Evolutionary conservation across 495 filamentous ascomycete genomes (phyloP).

Genomic region (Corynascus novoguineensis): DNA sequence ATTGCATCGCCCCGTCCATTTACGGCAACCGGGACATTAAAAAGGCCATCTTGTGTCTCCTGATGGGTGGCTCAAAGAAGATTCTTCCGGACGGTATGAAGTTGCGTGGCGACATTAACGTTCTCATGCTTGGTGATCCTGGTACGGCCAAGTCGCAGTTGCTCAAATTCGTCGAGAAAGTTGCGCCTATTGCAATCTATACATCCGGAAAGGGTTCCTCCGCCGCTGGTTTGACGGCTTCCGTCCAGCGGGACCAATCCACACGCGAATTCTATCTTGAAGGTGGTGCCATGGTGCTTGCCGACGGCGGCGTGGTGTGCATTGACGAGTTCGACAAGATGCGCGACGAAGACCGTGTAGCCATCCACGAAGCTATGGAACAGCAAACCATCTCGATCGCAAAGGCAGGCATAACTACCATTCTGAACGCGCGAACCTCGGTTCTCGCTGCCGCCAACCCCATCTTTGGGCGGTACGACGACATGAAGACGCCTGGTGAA

Average conservation of each 20-base stretch:
- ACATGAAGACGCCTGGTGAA: conserved; percentile 94
- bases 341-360: conserved; percentile 97
- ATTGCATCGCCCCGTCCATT: conserved; percentile 95
- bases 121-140: conserved; percentile 92
- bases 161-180: conserved; percentile 96
- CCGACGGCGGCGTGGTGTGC: conserved; percentile 95
- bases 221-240: conserved; percentile 95
- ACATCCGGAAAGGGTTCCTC: conserved; percentile 99
- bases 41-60: conserved; percentile 93
- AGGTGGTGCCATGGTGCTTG: conserved; percentile 97
- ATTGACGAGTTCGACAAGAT: conserved; percentile 99
- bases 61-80: conserved; percentile 96
- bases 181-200: conserved; percentile 95
- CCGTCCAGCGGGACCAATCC: conserved; percentile 85
- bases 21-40: conserved; percentile 97
- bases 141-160: conserved; percentile 98
- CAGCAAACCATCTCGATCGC: conserved; percentile 99
- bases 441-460: conserved; percentile 97
- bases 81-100: conserved; percentile 98
- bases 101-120: conserved; percentile 96
- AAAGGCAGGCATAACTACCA: conserved; percentile 98
- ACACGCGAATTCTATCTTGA: conserved; percentile 98
- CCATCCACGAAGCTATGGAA: conserved; percentile 99
- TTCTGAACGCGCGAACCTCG: conserved; percentile 91
- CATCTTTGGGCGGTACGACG: conserved; percentile 96